Base-by-base conservation (phyloP, 441 rosid genomes). In the Populus trichocarpa region DNA sequence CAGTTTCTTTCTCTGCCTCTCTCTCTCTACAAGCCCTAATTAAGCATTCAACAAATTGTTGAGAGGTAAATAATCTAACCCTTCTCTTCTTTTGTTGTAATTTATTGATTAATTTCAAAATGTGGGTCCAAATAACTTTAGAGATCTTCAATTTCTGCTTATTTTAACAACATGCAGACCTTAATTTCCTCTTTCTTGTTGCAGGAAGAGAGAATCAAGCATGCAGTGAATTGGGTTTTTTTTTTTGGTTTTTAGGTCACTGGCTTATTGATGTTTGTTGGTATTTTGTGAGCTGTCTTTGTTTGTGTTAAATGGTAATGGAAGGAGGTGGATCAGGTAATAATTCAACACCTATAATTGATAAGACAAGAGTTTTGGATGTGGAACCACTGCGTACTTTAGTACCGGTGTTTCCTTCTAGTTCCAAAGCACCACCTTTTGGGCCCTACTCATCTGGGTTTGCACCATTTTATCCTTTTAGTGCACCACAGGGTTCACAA, bases 331-430 rank as follows among this genome's bases (percentile, higher is more conserved):
- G 69, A n/a, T 80, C 83, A 23, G 79, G 84, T 70, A 69, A 73
- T 46, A 81, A 79, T 70, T 82, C 79, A 66, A 69, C 87, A 11
- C 38, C 83, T 71, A 20, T 69, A 4, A 30, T 80, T 81, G 95
- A 92, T 67, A 91, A 90, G 83, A 81, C 89, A 14, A 86, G 87
- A 75, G 95, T 92, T 79, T 87, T 87, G 85, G 89, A 92, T 77
- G 89, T 91, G 61, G 90, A 84, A 78, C 97, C 97, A 3, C 71
- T 92, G 83, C 89, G 94, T 2, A 75, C 79, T 75, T 83, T 92
- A 74, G 85, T 64, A 67, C 97, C 95, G 2, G 80, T 91, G 10
- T 91, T 92, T 75, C 89, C 95, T 20, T 75, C 88, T 14, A 74
- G 71, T 16, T 77, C 85, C 0, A 83, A 85, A 77, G 84, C 83